Evolutionary conservation across 2,329 filamentous ascomycete genomes (phyloP), one percentile per base, ranked within the genome.

Genomic region (Pseudocercospora vitis): DNA sequence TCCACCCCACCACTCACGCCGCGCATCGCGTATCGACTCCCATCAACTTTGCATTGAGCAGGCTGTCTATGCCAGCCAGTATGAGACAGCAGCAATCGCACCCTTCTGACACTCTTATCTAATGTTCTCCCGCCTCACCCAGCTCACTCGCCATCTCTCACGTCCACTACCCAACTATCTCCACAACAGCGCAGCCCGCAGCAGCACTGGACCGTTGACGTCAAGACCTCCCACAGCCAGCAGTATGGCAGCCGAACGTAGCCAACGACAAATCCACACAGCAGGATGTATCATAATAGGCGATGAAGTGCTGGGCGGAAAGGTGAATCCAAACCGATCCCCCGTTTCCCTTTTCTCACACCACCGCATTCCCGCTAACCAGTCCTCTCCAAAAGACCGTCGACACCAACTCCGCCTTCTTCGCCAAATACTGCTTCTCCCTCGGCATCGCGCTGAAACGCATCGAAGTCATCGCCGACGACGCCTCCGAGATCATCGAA

Each of bases 231-330:
- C 31, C 23, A 28, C 29, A n/a, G n/a, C n/a, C n/a, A n/a, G n/a
- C 21, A 64, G 68, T 58, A 77, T 79, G 65, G 75, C 78, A 3
- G 76, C 79, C 55, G 77, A 82, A 66, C 78, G 81, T 59, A 80
- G 79, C 65, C 76, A 80, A 64, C 79, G 85, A 67, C 84, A 81
- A 56, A 95, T 97, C 63, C 85, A 90, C 68, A 96, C 91, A 42
- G 94, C 92, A 8, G 92, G 88, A 52, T 95, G 90, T 71, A 75
- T 97, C 60, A 91, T 99, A 56, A 97, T 99, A 65, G 92, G 92
- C n/a, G 92, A 97, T 74, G 92, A 96, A 72, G 91, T 97, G 4
- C 79, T 97, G 3, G 91, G 91, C 18, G 92, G 94, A 65, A 97
- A 97, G 86, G 91, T 90, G 71, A 32, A 24, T 21, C 24, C n/a